These are phyloP conservation scores for Paramecium primaurelia DNA, from an alignment of 73 alveolate species.

Conservation along the genomic window DNA sequence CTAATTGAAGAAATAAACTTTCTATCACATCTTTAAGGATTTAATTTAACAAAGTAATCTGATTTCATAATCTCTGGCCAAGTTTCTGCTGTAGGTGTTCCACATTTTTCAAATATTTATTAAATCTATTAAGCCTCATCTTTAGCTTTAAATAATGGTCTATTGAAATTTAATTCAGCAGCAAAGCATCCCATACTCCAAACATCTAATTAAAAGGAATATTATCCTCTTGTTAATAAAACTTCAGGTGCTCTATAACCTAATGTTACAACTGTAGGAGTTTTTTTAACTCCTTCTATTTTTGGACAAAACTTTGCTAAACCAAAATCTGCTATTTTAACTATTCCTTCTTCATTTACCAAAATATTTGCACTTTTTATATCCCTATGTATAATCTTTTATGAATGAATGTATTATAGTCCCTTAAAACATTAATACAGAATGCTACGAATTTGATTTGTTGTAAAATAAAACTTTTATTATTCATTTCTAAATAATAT, in stretches of 20 bases:
- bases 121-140: conserved; percentile 67
- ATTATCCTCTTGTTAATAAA: conserved; percentile 68
- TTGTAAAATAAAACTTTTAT: not conserved
- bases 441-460: conserved; percentile 17
- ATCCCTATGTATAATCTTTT: conserved; percentile 79
- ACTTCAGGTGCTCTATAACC: conserved; percentile 93
- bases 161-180: not conserved
- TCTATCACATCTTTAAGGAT: conserved; percentile 8
- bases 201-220: conserved; percentile 72
- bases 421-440: conserved; percentile 60
- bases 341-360: conserved; percentile 66
- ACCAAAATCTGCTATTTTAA: conserved; percentile 90
- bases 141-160: conserved; percentile 63
- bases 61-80: conserved; percentile 65
- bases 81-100: conserved; percentile 73
- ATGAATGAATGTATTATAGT: conserved; percentile 66
- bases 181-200: conserved; percentile 69
- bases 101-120: conserved; percentile 71
- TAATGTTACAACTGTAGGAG: conserved; percentile 82
- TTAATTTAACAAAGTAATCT: not conserved
- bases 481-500: not conserved
- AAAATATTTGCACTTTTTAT: conserved; percentile 72
- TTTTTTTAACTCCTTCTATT: conserved; percentile 54
- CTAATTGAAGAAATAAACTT: not conserved
- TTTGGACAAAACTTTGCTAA: conserved; percentile 69